Percentiles rank a stretch among this genome's conserved stretches.
Evolutionary conservation across 805 yeast genomes (phyloP).

Genomic region (Ogataea ganodermae): DNA sequence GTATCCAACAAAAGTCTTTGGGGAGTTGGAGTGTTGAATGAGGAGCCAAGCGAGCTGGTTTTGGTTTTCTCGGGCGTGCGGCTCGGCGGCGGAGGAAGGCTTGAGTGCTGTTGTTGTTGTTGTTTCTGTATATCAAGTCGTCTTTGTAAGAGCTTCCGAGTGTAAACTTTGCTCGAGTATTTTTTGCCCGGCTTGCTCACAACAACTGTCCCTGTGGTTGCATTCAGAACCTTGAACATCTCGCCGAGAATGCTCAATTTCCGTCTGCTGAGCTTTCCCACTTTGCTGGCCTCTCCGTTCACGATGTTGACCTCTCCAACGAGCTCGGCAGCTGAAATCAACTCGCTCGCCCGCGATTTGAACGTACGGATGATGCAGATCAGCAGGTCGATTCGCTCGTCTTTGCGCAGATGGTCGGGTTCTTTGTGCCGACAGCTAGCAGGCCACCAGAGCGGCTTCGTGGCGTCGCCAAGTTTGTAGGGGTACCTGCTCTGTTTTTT

Average conservation of each 20-base stretch:
- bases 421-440: conserved; percentile 56
- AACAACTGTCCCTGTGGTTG: conserved; percentile 13
- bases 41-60: background rate
- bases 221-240: conserved; percentile 28
- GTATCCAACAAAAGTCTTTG: conserved; percentile 9
- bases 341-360: conserved; percentile 22
- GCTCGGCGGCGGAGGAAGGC: conserved; percentile 1
- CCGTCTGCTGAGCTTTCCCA: conserved; percentile 26
- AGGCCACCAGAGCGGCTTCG: conserved; percentile 79
- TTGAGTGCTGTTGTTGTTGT: conserved; percentile 1
- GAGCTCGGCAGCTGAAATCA: conserved; percentile 25
- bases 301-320: conserved; percentile 26
- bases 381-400: conserved; percentile 54
- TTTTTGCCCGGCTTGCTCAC: conserved; percentile 36
- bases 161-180: conserved; percentile 30
- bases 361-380: conserved; percentile 39
- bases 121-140: conserved; percentile 7
- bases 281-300: conserved; percentile 16
- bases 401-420: conserved; percentile 71
- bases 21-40: conserved; percentile 21
- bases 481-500: conserved; percentile 64
- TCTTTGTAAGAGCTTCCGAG: conserved; percentile 17
- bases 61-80: conserved; percentile 5
- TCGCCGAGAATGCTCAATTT: conserved; percentile 26
- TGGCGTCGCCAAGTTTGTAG: conserved; percentile 50